phyloP scores from a whole-genome alignment of 2,329 filamentous ascomycete genomes.

The Ophiostoma fasciatum region DNA sequence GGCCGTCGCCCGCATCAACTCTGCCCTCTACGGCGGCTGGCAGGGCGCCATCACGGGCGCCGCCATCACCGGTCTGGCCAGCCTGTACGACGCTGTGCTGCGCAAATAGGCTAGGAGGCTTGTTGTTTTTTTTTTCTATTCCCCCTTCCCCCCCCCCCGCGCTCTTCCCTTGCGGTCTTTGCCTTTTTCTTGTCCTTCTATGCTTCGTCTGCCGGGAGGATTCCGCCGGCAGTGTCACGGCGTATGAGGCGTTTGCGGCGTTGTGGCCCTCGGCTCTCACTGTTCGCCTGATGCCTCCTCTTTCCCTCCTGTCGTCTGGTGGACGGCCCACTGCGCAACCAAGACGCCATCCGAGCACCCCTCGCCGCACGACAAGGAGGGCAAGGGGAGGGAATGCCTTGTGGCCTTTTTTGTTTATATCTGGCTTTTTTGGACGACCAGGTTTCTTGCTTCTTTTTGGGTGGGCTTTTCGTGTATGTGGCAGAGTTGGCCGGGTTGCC shows the following conservation, averaged over 20 bases:
- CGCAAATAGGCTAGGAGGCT: slow-evolving; percentile 35
- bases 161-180: neutral
- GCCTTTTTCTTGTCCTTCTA: neutral
- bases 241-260: slow-evolving; percentile 10
- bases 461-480: slow-evolving; percentile 1
- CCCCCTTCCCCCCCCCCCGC: no score
- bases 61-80: slow-evolving; percentile 51
- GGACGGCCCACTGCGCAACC: no score
- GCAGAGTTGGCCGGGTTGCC: no score
- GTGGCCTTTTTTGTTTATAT: neutral
- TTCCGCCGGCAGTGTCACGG: slow-evolving; percentile 5
- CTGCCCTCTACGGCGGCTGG: slow-evolving; percentile 56
- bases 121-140: neutral
- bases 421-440: neutral
- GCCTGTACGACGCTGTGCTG: slow-evolving; percentile 65
- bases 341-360: no score
- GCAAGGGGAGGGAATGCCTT: neutral
- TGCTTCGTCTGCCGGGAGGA: neutral
- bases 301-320: neutral
- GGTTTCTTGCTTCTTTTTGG: neutral
- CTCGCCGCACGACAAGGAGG: no score
- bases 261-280: slow-evolving; percentile 7
- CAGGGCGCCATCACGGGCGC: slow-evolving; percentile 54
- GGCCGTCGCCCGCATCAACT: slow-evolving; percentile 48
- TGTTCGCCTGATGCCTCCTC: slow-evolving; percentile 6